Evolutionary conservation across 148 eudicot species (phyloP).

Genomic region (Rhododendron ovatum): DNA sequence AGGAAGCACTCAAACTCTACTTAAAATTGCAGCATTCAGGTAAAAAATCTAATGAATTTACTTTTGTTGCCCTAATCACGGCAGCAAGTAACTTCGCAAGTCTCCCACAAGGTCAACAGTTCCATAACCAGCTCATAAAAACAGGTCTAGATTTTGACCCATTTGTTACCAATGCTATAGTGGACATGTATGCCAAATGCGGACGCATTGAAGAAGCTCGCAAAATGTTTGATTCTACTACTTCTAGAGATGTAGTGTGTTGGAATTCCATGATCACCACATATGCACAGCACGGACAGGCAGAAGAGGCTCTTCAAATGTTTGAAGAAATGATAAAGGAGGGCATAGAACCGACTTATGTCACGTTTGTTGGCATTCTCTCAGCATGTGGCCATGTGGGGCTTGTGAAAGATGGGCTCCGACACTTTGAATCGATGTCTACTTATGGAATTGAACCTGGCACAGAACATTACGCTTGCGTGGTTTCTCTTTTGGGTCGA

Average conservation of each 20-base stretch:
- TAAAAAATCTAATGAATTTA: constrained; percentile 41
- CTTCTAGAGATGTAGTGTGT: constrained; percentile 44
- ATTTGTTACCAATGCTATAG: constrained; percentile 49
- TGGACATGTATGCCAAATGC: constrained; percentile 75
- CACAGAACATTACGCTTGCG: constrained; percentile 67
- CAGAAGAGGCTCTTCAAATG: constrained; percentile 51
- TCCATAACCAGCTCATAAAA: constrained; percentile 51
- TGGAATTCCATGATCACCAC: constrained; percentile 75
- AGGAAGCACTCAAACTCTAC: constrained; percentile 56
- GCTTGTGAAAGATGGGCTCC: constrained; percentile 44
- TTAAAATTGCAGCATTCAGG: constrained; percentile 34
- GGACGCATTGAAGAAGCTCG: constrained; percentile 56
- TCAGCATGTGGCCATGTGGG: constrained; percentile 74
- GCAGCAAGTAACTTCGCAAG: constrained; percentile 59
- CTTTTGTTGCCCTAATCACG: constrained; percentile 49
- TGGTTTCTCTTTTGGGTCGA: constrained; percentile 66
- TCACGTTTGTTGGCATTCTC: constrained; percentile 58
- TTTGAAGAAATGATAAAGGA: constrained; percentile 46
- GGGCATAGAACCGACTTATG: constrained; percentile 51
- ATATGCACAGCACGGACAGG: constrained; percentile 63
- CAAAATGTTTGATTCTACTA: constrained; percentile 35
- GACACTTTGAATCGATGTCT: constrained; percentile 46
- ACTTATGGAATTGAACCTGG: constrained; percentile 49
- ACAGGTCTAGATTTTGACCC: constrained; percentile 42
- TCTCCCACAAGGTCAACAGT: constrained; percentile 49